These are phyloP conservation scores for Botrytis elliptica DNA, from an alignment of 2,329 filamentous ascomycete genomes.

Conservation along the genomic window DNA sequence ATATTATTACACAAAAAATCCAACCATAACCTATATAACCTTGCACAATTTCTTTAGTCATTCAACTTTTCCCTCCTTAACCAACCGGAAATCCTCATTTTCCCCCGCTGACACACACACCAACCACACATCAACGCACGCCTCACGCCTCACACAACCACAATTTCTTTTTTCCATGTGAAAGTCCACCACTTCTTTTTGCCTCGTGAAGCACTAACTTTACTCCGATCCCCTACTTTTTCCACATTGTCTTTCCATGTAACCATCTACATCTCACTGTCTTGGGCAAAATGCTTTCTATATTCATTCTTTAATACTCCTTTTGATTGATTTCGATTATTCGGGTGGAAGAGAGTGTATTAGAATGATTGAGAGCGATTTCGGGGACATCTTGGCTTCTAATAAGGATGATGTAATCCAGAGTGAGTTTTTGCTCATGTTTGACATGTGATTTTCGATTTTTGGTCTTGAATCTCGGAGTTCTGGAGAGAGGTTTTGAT, in stretches of 20 bases:
- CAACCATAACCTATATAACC: neutral
- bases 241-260: neutral
- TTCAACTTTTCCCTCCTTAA: neutral
- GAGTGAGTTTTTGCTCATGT: conserved; percentile 25
- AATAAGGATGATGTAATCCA: conserved; percentile 30
- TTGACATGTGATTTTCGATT: conserved; percentile 36
- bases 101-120: neutral
- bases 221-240: neutral
- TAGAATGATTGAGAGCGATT: conserved; percentile 17
- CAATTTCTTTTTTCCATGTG: conserved; percentile 9
- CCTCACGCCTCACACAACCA: neutral
- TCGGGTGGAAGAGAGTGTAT: neutral
- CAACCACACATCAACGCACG: neutral
- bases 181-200: neutral
- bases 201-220: neutral
- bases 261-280: neutral
- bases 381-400: neutral
- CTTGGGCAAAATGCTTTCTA: neutral
- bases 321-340: neutral
- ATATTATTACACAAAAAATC: neutral
- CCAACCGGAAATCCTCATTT: neutral
- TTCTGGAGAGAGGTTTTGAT: neutral
- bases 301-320: neutral
- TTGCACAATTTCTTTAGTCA: neutral
- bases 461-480: neutral